Evolutionary conservation across 257 asterid species (phyloP), one percentile per base, ranked within the genome.

Genomic region (Ophiorrhiza pumila): DNA sequence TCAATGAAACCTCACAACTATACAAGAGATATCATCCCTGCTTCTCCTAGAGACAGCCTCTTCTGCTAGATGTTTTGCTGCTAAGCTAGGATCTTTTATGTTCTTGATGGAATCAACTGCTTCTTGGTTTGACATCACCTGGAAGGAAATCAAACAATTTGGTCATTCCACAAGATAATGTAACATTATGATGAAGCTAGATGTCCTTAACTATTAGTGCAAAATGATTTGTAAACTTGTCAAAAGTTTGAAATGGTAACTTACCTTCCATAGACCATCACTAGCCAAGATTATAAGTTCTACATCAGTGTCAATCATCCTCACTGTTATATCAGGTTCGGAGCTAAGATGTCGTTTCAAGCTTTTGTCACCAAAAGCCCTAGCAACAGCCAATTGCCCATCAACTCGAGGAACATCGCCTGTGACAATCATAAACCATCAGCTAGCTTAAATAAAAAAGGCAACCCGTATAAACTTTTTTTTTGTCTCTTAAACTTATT

Each of bases 401-500:
- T 93, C 98, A 47, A 93, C 98, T 58, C 97, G 88, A 69, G 98
- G 96, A 68, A 93, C 98, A 47, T 93, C 97, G 22, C 98, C 98
- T 92, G 67, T 15, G 37, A 7, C 23, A 75, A 58, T 42, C 18
- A 64, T 6, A 52, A 49, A 49, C 61, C 8, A 65, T 77, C 73
- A 75, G 58, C 64, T 73, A 69, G 56, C 74, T n/a, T 18, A 46
- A 65, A 35, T n/a, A 58, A 52, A 29, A 27, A 45, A 32, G 12
- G 35, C 11, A 9, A 22, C 23, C n/a, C n/a, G n/a, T n/a, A n/a
- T n/a, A n/a, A n/a, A n/a, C n/a, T n/a, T n/a, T n/a, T n/a, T n/a
- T n/a, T n/a, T n/a, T n/a, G n/a, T n/a, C n/a, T n/a, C n/a, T n/a
- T n/a, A n/a, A n/a, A n/a, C n/a, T n/a, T n/a, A n/a, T n/a, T n/a